phyloP scores from a whole-genome alignment of 2,329 filamentous ascomycete genomes.

The Zymoseptoria tritici region DNA sequence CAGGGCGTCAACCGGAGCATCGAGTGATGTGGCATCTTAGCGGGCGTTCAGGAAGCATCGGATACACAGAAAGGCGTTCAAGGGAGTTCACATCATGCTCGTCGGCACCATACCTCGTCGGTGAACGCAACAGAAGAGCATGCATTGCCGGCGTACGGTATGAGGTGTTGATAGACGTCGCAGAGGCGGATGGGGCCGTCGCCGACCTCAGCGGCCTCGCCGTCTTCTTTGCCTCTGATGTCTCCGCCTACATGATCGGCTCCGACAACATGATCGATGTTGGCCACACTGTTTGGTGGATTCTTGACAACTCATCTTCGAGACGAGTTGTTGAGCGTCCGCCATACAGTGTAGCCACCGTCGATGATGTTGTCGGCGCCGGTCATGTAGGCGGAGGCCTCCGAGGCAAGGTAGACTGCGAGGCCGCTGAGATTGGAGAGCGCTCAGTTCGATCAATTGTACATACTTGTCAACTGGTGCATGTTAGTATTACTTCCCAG shows the following conservation, averaged over 20 bases:
- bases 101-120: too few relatives aligned
- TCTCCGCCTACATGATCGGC: not conserved
- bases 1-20: not conserved
- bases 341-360: constrained; percentile 58
- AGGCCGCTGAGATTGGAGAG: constrained; percentile 72
- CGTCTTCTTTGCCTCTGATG: not conserved
- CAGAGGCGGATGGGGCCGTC: too few relatives aligned
- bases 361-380: constrained; percentile 67
- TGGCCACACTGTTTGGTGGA: not conserved
- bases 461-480: not conserved
- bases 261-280: not conserved
- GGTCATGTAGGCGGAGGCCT: constrained; percentile 69
- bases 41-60: too few relatives aligned
- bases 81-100: too few relatives aligned
- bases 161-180: too few relatives aligned
- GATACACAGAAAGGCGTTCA: too few relatives aligned
- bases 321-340: constrained; percentile 8
- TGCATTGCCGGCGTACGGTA: too few relatives aligned
- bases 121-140: too few relatives aligned
- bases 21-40: too few relatives aligned
- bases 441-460: constrained; percentile 32
- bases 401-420: constrained; percentile 67
- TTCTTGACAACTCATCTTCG: not conserved
- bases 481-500: too few relatives aligned
- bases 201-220: not conserved